Percentiles rank a stretch among this genome's conserved stretches.
phyloP scores from a whole-genome alignment of 108 stramenopile genomes.

The Skeletonema potamos region DNA sequence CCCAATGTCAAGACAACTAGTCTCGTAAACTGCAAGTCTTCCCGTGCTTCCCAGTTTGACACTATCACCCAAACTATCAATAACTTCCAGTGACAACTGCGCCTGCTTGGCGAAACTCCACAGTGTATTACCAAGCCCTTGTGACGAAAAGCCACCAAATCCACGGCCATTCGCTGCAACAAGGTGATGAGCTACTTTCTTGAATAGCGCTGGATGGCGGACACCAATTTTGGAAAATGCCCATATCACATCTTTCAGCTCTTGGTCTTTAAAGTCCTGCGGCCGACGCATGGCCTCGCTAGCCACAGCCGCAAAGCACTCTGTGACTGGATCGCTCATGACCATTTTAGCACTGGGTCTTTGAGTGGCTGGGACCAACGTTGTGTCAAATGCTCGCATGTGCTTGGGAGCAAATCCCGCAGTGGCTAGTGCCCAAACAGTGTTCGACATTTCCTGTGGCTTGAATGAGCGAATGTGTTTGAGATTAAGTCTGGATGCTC shows the following conservation, averaged over 20 bases:
- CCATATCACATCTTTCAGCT: conserved; percentile 83
- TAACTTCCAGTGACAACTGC: conserved; percentile 60
- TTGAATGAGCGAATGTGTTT: conserved; percentile 54
- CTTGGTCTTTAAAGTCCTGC: conserved; percentile 77
- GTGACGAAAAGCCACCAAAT: conserved; percentile 65
- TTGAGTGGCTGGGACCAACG: conserved; percentile 46
- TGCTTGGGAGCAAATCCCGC: conserved; percentile 58
- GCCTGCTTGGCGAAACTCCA: conserved; percentile 73
- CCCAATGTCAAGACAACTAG: conserved; percentile 71
- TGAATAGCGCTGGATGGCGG: conserved; percentile 74
- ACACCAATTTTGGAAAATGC: conserved; percentile 73
- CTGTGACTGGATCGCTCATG: conserved; percentile 57
- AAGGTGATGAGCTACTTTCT: conserved; percentile 63
- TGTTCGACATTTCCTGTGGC: conserved; percentile 80
- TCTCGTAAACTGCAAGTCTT: conserved; percentile 69
- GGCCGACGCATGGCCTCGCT: conserved; percentile 73
- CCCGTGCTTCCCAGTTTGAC: conserved; percentile 52
- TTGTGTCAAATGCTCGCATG: conserved; percentile 69
- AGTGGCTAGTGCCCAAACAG: conserved; percentile 76
- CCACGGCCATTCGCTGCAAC: conserved; percentile 51
- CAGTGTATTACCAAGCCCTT: conserved; percentile 70
- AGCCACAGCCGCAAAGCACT: conserved; percentile 61
- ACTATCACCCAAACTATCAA: conserved; percentile 40
- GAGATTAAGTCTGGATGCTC: conserved; percentile 53
- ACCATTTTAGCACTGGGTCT: conserved; percentile 36